Evolutionary conservation across 2,329 filamentous ascomycete genomes (phyloP), one percentile per base, ranked within the genome.

Genomic region (Rhynchosporium agropyri): DNA sequence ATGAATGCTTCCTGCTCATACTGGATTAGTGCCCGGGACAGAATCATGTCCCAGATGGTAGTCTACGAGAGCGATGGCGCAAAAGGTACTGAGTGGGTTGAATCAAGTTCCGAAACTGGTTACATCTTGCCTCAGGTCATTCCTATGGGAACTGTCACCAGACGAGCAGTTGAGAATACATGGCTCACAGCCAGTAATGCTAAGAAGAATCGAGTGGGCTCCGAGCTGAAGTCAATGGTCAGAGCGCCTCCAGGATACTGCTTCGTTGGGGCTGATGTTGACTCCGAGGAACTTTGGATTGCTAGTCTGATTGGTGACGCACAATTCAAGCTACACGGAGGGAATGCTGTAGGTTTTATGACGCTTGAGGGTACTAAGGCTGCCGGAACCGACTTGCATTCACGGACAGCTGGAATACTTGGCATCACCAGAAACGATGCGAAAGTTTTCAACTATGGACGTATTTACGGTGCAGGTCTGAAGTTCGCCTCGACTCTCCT

Each of bases 1-100:
- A 99, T 99, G 95, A 99, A 99, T 71, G 92, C 95, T 0, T 97
- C 92, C 0, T 99, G 96, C 74, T 98, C 94, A 0, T 99, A 99
- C 77, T 99, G 96, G 95, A 98, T 99, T 70, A 97, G 92, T 72
- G 93, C 95, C 15, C 85, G 95, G 65, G 92, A 97, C 73, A 83
- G 95, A 56, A 99, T 99, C 76, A 94, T 80, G 82, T 90, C 89
- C n/a, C 95, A 99, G 73, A 91, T 98, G 83, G 93, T 96, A 1
- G 90, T 99, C 0, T 97, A 96, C 74, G 83, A 92, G 63, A 81
- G 87, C 40, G 87, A 96, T 67, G 78, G 70, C 26, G 71, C 71
- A 6, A 75, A 71, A 55, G 66, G 65, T 15, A 64, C 67, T 31
- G 36, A 59, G n/a, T 29, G 62, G 36, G 65, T 31, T 12, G 60